Conservation (phyloP, 495 filamentous ascomycete species). For the Lasiosphaeria miniovina region DNA sequence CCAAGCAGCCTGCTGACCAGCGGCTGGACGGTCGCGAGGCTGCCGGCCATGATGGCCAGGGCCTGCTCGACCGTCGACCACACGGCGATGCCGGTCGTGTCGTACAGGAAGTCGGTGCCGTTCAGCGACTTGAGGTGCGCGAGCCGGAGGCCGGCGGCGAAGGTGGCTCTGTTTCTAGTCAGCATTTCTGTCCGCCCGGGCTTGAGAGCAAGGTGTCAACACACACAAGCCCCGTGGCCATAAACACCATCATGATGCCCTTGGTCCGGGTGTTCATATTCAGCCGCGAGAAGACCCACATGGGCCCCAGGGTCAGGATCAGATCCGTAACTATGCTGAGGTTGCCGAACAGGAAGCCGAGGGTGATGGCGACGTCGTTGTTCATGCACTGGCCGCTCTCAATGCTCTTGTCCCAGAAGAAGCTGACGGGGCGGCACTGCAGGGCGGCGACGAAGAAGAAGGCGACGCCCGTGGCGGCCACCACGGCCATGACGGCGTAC, state of each 20-base stretch:
- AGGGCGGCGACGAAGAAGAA: conserved; percentile 44
- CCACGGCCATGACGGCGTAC: conserved; percentile 21
- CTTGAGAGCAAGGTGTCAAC: conserved; percentile 5
- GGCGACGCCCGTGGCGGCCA: conserved; percentile 28
- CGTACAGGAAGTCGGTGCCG: conserved; percentile 30
- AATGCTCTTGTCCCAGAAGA: conserved; percentile 35
- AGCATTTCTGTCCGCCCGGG: neutral
- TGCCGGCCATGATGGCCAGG: conserved; percentile 32
- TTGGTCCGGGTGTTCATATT: conserved; percentile 30
- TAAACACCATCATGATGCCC: conserved; percentile 17
- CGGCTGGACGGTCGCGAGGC: conserved; percentile 34
- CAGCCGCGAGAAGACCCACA: conserved; percentile 31
- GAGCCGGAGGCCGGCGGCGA: conserved; percentile 29
- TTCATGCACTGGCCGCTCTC: conserved; percentile 28
- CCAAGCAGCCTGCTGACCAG: conserved; percentile 15
- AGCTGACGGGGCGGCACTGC: conserved; percentile 40
- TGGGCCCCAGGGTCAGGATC: conserved; percentile 33
- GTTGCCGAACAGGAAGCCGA: conserved; percentile 25
- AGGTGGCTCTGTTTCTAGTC: conserved; percentile 23
- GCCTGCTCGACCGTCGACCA: conserved; percentile 36
- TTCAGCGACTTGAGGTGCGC: conserved; percentile 23
- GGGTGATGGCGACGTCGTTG: conserved; percentile 16
- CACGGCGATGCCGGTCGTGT: conserved; percentile 30
- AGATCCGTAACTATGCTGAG: conserved; percentile 32
- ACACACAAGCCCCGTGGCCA: conserved; percentile 28